Base-by-base conservation (phyloP, 352 stramenopile genomes). In the Pelagophyceae sp. region DNA sequence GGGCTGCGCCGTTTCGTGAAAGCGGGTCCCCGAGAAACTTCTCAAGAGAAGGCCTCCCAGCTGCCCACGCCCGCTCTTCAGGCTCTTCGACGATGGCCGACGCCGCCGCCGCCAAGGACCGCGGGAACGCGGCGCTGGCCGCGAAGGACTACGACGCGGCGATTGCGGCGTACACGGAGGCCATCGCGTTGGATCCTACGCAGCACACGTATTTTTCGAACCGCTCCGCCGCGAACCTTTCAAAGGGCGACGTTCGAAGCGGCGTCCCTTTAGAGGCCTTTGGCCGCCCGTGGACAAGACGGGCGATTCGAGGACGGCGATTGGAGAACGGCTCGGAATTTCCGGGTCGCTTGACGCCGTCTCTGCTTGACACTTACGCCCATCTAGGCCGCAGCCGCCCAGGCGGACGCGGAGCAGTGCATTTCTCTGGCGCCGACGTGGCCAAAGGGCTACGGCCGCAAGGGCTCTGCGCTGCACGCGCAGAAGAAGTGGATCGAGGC, bases 151-250 rank as follows among this genome's bases (percentile, higher is more conserved):
- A 92, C 58, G 90, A 96, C 40, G 90, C 97, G 77, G 96, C 96
- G 38, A 97, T 99, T 50, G 85, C 93, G 75, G 92, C 90, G 80
- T 99, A 99, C 89, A 95, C 94, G 40, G 85, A 97, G 31, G 96
- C 96, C 76, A 98, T 99, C 80, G 91, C 91, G 58, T 77, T 97
- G 50, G 90, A 99, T 82, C 88, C 90, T 72, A 88, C 83, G 78
- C 96, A 98, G 85, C 93, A 99, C 84, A 92, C 99, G 20, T 99
- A 97, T 83, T 99, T 93, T 84, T 97, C 90, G 70, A 99, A 99
- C 87, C 91, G 96, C 51, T 98, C 93, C 76, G 96, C 96, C 27
- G 96, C 97, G 40, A 98, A 98, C 80, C 83, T 99, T 72, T 95
- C 90, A 79, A 87, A 95, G 69, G 86, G 92, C 31, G 90, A 98